Evolutionary conservation across 345 rosid species (phyloP), one percentile per base, ranked within the genome.

Genomic region (Boechera retrofracta): DNA sequence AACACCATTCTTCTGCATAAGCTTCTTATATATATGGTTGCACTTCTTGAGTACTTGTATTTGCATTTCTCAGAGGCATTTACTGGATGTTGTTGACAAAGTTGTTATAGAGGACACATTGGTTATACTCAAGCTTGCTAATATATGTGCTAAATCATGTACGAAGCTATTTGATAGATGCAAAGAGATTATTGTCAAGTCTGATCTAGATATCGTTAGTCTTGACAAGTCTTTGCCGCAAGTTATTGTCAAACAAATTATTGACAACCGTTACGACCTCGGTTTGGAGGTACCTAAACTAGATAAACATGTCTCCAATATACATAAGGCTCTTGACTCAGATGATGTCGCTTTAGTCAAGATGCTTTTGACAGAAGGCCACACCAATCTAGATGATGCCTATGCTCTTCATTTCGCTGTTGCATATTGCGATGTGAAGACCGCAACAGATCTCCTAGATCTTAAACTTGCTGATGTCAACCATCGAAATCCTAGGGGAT

Each of bases 321-420:
- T 91, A 66, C 88, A 82, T 18, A 81, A 91, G 45, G 98, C 98
- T 13, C 82, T 93, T 29, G 96, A 93, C 74, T 91, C 92, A 0
- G 90, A 91, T 51, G 98, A 93, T 69, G 82, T 93, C 10, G 87
- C 80, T 35, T 72, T 93, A 77, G 90, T 93, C 24, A 55, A 90
- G 39, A 61, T 84, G 96, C 85, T 93, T 13, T 74, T 91, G 66
- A 77, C 38, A 45, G 98, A 93, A 61, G 91, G 82, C 1, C 86
- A 83, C 39, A 83, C 90, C 31, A 87, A 71, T 78, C 81, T 93
- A 26, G 97, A 93, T 61, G 86, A 83, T 52, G 87, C 97, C 0
- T 70, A 64, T 75, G 98, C 96, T 6, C 95, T 93, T 45, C 98
- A 93, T 67, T 88, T 87, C 45, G 98, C 97, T 24, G 97, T 93